Conservation (phyloP, 2,329 filamentous ascomycete species). For the Fusarium agapanthi region DNA sequence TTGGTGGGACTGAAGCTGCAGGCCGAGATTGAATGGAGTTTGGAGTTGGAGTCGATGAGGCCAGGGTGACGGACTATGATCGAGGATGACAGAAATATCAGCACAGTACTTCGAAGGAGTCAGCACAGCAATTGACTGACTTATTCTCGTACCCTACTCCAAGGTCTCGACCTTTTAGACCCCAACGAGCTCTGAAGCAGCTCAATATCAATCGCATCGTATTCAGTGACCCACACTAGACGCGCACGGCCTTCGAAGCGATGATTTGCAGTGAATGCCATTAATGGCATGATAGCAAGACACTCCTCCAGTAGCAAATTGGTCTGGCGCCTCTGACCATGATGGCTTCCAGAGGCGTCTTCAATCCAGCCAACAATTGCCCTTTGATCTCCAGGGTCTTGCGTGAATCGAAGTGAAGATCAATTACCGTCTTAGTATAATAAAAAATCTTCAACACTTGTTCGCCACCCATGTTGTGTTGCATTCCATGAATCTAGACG, state of each 20-base stretch:
- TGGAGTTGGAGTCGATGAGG: constrained; percentile 2
- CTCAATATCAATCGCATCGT: constrained; percentile 11
- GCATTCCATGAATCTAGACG: background rate
- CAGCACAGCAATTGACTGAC: background rate
- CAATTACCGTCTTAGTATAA: background rate
- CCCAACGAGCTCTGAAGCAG: background rate
- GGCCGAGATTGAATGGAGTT: constrained; percentile 35
- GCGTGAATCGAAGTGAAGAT: background rate
- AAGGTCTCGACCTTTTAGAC: background rate
- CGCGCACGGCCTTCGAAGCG: background rate
- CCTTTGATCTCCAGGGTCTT: background rate
- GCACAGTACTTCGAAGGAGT: rapidly evolving
- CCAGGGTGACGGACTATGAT: background rate
- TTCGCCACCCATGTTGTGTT: constrained; percentile 31
- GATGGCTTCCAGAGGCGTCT: constrained; percentile 12
- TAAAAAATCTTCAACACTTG: background rate
- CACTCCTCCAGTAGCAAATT: background rate
- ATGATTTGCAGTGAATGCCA: constrained; percentile 1
- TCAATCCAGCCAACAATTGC: background rate
- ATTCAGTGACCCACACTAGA: background rate
- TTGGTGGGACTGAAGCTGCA: constrained; percentile 19
- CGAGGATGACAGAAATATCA: rapidly evolving
- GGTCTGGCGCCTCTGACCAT: constrained; percentile 3
- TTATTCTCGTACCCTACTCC: background rate
- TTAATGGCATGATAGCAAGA: background rate